Evolutionary conservation across 2,329 filamentous ascomycete genomes (phyloP).

Genomic region (Stylonectria norvegica): DNA sequence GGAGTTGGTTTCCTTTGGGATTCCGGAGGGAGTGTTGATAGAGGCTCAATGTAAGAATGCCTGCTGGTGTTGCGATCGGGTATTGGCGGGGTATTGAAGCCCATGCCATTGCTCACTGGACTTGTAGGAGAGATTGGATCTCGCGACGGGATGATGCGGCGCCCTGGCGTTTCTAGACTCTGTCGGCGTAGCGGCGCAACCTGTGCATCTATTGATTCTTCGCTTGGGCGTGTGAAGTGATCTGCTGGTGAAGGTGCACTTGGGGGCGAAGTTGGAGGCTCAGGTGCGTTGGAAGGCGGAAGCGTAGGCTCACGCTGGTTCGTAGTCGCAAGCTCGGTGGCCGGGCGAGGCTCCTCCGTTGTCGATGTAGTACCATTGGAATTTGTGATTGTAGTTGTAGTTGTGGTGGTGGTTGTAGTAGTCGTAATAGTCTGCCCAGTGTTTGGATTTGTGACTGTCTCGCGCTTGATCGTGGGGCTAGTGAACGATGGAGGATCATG

Average conservation of each 20-base stretch:
- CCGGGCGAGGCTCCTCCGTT: slow-evolving; percentile 16
- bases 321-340: slow-evolving; percentile 16
- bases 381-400: slow-evolving; percentile 25
- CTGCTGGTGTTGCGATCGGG: slow-evolving; percentile 15
- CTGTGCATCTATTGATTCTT: slow-evolving; percentile 3
- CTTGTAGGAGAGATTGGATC: slow-evolving; percentile 9
- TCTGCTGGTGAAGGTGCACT: background rate
- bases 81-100: slow-evolving; percentile 10
- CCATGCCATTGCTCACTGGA: slow-evolving; percentile 3
- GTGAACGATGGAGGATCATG: slow-evolving; percentile 5
- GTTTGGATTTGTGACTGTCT: slow-evolving; percentile 19
- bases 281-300: slow-evolving; percentile 1
- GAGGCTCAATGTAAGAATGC: slow-evolving; percentile 2
- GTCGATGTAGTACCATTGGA: slow-evolving; percentile 22
- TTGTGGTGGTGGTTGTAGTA: slow-evolving; percentile 26
- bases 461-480: slow-evolving; percentile 13
- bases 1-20: slow-evolving; percentile 1
- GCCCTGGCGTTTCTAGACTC: slow-evolving; percentile 23
- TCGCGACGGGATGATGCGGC: slow-evolving; percentile 19
- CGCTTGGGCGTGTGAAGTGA: background rate
- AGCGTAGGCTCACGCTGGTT: slow-evolving; percentile 15
- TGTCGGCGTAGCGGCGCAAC: slow-evolving; percentile 15
- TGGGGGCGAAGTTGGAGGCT: background rate
- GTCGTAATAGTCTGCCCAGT: slow-evolving; percentile 24
- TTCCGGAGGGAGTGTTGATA: background rate